Percentiles rank a stretch among this genome's conserved stretches.
Conservation (phyloP, 345 rosid genomes). For the Gynandropsis gynandra region DNA sequence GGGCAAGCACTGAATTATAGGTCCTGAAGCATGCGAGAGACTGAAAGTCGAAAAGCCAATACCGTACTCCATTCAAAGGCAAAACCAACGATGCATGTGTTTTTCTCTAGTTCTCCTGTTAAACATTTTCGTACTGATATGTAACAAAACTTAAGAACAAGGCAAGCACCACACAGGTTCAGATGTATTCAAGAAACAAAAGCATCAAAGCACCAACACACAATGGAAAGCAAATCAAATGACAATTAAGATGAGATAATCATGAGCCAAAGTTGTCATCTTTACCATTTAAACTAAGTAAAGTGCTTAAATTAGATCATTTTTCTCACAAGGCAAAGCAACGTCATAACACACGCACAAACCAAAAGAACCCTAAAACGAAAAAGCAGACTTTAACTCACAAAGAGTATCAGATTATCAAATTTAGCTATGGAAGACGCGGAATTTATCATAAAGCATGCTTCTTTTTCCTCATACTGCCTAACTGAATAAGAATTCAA, state of each 20-base stretch:
- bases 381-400: not conserved
- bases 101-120: too few species aligned
- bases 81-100: too few species aligned
- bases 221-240: not conserved
- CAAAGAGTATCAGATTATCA: slow-evolving; percentile 3
- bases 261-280: slow-evolving; percentile 4
- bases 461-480: too few species aligned
- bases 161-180: too few species aligned
- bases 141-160: too few species aligned
- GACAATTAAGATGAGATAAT: not conserved
- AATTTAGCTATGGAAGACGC: not conserved
- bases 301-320: not conserved
- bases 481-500: too few species aligned
- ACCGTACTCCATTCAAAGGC: too few species aligned
- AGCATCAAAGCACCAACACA: slow-evolving; percentile 2
- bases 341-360: not conserved
- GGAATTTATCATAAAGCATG: not conserved
- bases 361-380: not conserved
- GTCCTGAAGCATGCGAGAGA: not conserved
- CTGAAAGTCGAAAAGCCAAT: not conserved
- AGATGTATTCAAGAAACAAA: not conserved
- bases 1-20: too few species aligned
- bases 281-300: not conserved
- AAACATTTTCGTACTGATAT: too few species aligned
- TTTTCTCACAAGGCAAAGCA: not conserved